These are phyloP conservation scores for Geotrichum bryndzae DNA, from an alignment of 1,139 yeast genomes.

Conservation along the genomic window DNA sequence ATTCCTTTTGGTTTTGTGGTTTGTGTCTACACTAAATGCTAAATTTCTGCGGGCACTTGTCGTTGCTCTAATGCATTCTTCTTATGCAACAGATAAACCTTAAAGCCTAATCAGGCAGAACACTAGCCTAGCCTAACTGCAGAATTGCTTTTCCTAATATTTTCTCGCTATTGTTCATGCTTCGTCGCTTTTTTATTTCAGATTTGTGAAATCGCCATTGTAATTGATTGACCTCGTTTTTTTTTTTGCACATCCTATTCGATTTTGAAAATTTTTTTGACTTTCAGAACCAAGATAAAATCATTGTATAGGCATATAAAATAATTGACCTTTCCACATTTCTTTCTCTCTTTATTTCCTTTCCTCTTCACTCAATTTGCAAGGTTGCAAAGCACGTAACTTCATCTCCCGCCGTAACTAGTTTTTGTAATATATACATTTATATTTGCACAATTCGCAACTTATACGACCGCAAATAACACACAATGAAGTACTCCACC, in stretches of 20 bases:
- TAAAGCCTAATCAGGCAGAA: background rate
- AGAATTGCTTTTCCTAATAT: background rate
- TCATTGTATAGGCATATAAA: background rate
- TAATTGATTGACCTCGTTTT: background rate
- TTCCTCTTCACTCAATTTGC: background rate
- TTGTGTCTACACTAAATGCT: background rate
- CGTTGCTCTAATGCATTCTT: background rate
- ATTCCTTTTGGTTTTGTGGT: background rate
- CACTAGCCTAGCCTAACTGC: background rate
- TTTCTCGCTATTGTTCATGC: background rate
- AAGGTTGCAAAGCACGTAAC: background rate
- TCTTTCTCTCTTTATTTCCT: background rate
- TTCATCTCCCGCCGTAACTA: background rate
- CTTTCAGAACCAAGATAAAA: background rate
- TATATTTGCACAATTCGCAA: background rate
- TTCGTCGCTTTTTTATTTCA: background rate
- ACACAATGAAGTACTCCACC: conserved; percentile 2
- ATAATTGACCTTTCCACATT: background rate
- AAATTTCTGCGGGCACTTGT: background rate
- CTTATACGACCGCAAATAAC: background rate
- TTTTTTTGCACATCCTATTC: background rate
- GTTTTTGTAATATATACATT: background rate
- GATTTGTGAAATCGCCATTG: background rate
- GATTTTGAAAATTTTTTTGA: background rate
- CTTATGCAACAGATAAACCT: background rate